Base-by-base conservation (phyloP, 805 yeast species). In the Ogataea glucozyma region DNA sequence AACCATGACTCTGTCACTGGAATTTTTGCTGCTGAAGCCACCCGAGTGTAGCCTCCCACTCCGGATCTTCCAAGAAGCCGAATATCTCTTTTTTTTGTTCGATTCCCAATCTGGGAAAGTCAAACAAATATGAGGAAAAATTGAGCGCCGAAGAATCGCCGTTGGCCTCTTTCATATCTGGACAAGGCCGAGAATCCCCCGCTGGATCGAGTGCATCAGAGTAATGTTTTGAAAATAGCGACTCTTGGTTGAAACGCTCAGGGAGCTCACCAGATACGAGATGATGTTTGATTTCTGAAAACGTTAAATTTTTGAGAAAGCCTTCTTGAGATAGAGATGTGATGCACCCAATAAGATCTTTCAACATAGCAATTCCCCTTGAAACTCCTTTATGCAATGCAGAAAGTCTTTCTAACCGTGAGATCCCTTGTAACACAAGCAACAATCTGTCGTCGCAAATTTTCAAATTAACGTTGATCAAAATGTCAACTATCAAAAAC, bases 271-370 rank as follows among this genome's bases (percentile, higher is more conserved):
- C 40, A 13, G 31, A 18, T 4, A 36, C 10, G 14, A 36, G 17
- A 13, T 36, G 20, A n/a, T 19, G 19, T 8, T 19, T 19, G 12
- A 36, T 18, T 16, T 36, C 40, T 6, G 18, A 12, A 10, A 36
- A 18, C 4, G 40, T 18, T 4, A 36, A 17, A 13, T n/a, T 13
- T 12, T 36, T 36, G 14, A 36, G 14, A 6, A 36, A 16, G 11
- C 24, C n/a, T 11, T 33, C 11, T 22, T 23, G 21, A 6, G 20
- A 22, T 8, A 16, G 17, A 11, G 24, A 34, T 14, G 38, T 13
- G 22, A 38, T 38, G 18, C 41, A 38, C 6, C 41, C 41, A 23
- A 38, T 38, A 22, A 38, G 17, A 30, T 38, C 41, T 31, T 22
- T 38, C 11, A 38, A 6, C 41, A 38, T 38, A 5, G 34, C 30